Evolutionary conservation across 371 early-diverging fungal species (phyloP).

Genomic region (Mycotypha africana): DNA sequence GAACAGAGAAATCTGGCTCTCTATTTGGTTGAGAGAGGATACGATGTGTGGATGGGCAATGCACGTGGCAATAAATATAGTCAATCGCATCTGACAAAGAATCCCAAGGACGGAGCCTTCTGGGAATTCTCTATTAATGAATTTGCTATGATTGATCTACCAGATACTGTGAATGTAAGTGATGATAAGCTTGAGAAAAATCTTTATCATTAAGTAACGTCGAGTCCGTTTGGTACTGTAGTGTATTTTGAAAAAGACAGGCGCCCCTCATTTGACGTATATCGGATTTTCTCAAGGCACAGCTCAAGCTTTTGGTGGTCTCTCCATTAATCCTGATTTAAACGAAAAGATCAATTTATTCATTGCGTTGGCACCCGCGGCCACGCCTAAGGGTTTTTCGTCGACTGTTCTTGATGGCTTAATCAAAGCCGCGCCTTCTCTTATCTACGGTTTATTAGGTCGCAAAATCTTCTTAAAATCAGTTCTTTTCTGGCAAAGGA

Average conservation of each 20-base stretch:
- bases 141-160: conserved; percentile 80
- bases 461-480: conserved; percentile 72
- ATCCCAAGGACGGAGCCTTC: conserved; percentile 65
- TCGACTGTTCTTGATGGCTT: conserved; percentile 76
- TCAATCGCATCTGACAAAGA: conserved; percentile 69
- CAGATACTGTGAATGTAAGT: conserved; percentile 71
- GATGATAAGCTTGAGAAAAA: background rate
- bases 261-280: conserved; percentile 72
- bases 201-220: no score
- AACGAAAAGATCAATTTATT: conserved; percentile 81
- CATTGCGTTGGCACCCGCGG: conserved; percentile 88
- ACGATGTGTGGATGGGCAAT: conserved; percentile 96
- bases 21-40: conserved; percentile 69
- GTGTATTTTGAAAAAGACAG: conserved; percentile 78
- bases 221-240: conserved; percentile 19
- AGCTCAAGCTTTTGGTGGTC: conserved; percentile 81
- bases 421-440: conserved; percentile 77
- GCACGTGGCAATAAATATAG: conserved; percentile 94
- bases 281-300: conserved; percentile 96
- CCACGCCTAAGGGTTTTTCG: conserved; percentile 79
- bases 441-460: conserved; percentile 86
- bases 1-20: conserved; percentile 63
- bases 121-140: conserved; percentile 96
- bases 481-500: conserved; percentile 77
- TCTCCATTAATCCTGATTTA: conserved; percentile 70